A percentile compares a stretch with the other conserved stretches of the same genome.
phyloP scores from a whole-genome alignment of 768 basidiomycete genomes.

The Leccinum longicurvipes region DNA sequence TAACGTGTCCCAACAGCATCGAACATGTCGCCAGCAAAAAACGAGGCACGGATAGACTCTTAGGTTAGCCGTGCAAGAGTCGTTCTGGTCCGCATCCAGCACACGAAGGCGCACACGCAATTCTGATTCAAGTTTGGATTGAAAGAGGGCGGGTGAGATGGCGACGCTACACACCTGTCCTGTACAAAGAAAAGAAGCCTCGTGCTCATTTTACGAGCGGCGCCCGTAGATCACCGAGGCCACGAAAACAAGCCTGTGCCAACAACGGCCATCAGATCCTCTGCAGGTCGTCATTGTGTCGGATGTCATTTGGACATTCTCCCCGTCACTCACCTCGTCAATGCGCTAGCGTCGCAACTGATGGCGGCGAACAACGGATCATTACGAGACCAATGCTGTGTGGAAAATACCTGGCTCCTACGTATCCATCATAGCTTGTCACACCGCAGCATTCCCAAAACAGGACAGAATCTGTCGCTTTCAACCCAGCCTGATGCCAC shows the following conservation, averaged over 20 bases:
- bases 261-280: slow-evolving; percentile 48
- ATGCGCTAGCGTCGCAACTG: slow-evolving; percentile 55
- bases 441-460: slow-evolving; percentile 62
- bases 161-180: slow-evolving; percentile 62
- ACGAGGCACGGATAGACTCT: slow-evolving; percentile 51
- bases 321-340: slow-evolving; percentile 40
- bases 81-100: slow-evolving; percentile 42
- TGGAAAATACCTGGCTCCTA: not conserved
- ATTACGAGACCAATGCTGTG: not conserved
- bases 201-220: not conserved
- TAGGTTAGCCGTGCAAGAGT: too few relatives aligned
- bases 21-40: slow-evolving; percentile 49
- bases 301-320: not conserved
- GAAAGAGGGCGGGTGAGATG: slow-evolving; percentile 57
- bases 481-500: slow-evolving; percentile 4
- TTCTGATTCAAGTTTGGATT: slow-evolving; percentile 45
- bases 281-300: slow-evolving; percentile 21
- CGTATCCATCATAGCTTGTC: slow-evolving; percentile 59
- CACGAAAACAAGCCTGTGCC: slow-evolving; percentile 64
- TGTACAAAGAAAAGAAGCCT: slow-evolving; percentile 8
- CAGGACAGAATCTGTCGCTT: slow-evolving; percentile 53
- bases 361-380: slow-evolving; percentile 1
- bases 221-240: slow-evolving; percentile 39
- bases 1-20: slow-evolving; percentile 47
- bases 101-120: slow-evolving; percentile 42